These are phyloP conservation scores for Casuarina cunninghamiana DNA, from an alignment of 306 rosid species.

Conservation along the genomic window DNA sequence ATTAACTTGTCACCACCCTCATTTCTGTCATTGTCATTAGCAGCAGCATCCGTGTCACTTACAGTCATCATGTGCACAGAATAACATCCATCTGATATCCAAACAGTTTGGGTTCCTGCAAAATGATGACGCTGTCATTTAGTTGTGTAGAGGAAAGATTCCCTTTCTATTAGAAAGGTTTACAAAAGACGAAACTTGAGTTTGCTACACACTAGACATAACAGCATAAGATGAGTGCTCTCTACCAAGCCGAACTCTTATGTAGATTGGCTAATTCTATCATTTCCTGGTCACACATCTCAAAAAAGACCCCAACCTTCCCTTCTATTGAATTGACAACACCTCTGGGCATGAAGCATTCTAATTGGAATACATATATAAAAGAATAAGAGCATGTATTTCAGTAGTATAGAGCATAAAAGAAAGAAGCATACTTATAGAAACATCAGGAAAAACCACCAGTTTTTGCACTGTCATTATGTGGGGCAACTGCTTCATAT, in stretches of 20 bases:
- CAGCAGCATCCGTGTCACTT: constrained; percentile 50
- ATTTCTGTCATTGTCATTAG: constrained; percentile 42
- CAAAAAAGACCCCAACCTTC: background rate
- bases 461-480: constrained; percentile 62
- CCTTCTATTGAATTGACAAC: background rate
- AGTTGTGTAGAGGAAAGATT: constrained; percentile 16
- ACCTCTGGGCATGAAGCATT: constrained; percentile 10
- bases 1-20: constrained; percentile 50
- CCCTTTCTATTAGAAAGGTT: too few relatives aligned
- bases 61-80: constrained; percentile 61
- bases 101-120: constrained; percentile 73
- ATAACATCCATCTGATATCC: constrained; percentile 81
- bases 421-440: constrained; percentile 50
- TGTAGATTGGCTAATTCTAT: background rate
- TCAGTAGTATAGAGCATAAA: background rate
- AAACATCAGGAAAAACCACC: constrained; percentile 63
- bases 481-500: constrained; percentile 56
- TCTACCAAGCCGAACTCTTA: background rate
- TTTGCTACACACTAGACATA: constrained; percentile 4
- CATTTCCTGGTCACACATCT: background rate
- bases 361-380: constrained; percentile 25
- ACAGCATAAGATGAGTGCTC: background rate
- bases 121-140: constrained; percentile 26
- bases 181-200: too few relatives aligned
- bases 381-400: too few relatives aligned